Conservation (phyloP, 768 basidiomycete genomes). For the Gyrodon lividus region DNA sequence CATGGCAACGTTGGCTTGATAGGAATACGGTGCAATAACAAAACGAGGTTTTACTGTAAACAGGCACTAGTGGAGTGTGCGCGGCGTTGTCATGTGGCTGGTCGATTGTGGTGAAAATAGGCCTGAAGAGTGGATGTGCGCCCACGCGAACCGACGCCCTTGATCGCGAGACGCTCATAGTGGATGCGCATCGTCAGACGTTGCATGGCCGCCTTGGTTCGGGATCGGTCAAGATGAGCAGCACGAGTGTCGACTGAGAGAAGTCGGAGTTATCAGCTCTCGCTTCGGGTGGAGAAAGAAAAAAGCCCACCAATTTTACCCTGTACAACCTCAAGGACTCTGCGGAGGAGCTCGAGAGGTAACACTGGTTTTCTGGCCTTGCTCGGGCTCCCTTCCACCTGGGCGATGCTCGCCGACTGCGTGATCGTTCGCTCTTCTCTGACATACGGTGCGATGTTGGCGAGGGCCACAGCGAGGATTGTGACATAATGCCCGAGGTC, state of each 20-base stretch:
- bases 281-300: background rate
- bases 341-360: constrained; percentile 49
- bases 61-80: background rate
- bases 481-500: constrained; percentile 53
- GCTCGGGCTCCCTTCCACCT: constrained; percentile 23
- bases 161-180: constrained; percentile 51
- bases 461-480: constrained; percentile 58
- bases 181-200: constrained; percentile 59
- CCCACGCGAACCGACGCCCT: constrained; percentile 19
- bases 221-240: constrained; percentile 72
- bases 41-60: background rate
- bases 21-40: background rate
- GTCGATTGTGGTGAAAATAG: constrained; percentile 29
- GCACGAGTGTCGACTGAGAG: constrained; percentile 67
- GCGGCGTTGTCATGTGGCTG: no score
- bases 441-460: constrained; percentile 58
- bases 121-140: constrained; percentile 27
- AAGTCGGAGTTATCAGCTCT: background rate
- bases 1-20: background rate
- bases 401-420: constrained; percentile 8
- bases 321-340: constrained; percentile 51
- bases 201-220: constrained; percentile 68
- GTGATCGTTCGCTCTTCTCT: constrained; percentile 39
- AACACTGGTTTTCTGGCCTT: constrained; percentile 34
- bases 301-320: constrained; percentile 56